Conservation (phyloP, 768 basidiomycete species). For the Boletus vermiculosoides region DNA sequence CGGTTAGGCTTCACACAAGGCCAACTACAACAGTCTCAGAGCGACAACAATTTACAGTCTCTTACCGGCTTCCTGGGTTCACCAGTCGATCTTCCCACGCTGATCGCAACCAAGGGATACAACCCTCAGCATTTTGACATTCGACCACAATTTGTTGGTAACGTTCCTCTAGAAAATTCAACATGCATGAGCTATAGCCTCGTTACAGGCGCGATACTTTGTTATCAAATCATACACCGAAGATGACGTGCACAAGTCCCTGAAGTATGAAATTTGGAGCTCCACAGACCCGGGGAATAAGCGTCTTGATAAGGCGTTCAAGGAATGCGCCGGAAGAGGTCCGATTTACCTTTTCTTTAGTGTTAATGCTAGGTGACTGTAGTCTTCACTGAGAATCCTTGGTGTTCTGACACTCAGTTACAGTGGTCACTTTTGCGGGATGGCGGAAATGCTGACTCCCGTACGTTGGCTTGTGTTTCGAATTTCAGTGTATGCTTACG, state of each 20-base stretch:
- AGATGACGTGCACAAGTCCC: constrained; percentile 97
- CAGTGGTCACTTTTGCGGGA: constrained; percentile 96
- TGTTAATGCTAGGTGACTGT: constrained; percentile 77
- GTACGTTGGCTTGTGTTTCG: constrained; percentile 41
- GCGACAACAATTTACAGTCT: constrained; percentile 36
- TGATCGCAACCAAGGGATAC: constrained; percentile 87
- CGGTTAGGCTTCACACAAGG: constrained; percentile 39
- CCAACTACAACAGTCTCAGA: constrained; percentile 29
- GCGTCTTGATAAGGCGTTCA: constrained; percentile 95
- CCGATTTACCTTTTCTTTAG: constrained; percentile 99
- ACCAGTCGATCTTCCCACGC: constrained; percentile 81
- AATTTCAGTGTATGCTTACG: not conserved
- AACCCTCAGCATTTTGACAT: constrained; percentile 85
- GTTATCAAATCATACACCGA: constrained; percentile 99
- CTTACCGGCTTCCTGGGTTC: constrained; percentile 52
- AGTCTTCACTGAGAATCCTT: not conserved
- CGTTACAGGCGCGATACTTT: constrained; percentile 78
- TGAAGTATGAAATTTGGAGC: constrained; percentile 98
- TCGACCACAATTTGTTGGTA: constrained; percentile 70
- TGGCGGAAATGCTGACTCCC: constrained; percentile 97
- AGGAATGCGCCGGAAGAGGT: constrained; percentile 86
- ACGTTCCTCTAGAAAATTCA: not conserved
- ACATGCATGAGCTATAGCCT: constrained; percentile 2
- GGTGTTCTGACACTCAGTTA: constrained; percentile 10
- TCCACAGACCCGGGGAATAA: constrained; percentile 98